Conservation (phyloP, 805 yeast genomes). For the Starmerella stigmatis region DNA sequence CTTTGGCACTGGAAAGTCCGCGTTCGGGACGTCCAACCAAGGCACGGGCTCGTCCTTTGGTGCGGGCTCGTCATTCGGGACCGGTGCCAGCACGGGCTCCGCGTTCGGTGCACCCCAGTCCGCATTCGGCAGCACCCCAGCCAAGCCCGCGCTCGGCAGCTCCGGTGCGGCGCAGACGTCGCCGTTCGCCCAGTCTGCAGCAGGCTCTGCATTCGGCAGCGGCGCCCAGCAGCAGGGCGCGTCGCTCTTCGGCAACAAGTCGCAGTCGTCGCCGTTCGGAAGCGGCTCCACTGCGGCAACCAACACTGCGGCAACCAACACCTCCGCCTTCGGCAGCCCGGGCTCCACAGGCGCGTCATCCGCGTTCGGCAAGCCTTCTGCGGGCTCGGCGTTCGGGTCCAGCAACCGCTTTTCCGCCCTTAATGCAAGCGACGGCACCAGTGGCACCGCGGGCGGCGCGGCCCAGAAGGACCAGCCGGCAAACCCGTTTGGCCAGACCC, state of each 20-base stretch:
- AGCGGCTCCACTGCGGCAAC: background rate
- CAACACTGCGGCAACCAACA: background rate
- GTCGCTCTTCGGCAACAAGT: slow-evolving; percentile 9
- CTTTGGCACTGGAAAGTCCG: slow-evolving; percentile 23
- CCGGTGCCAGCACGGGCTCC: slow-evolving; percentile 10
- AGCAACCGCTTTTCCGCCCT: slow-evolving; percentile 1
- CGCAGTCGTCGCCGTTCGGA: slow-evolving; percentile 8
- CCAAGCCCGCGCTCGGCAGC: slow-evolving; percentile 5
- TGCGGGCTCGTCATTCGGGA: slow-evolving; percentile 21
- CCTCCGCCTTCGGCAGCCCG: slow-evolving; percentile 1
- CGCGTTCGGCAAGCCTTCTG: slow-evolving; percentile 7
- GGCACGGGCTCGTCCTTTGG: slow-evolving; percentile 12
- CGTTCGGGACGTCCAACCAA: slow-evolving; percentile 15
- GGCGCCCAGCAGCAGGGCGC: slow-evolving; percentile 9
- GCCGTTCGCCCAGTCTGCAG: slow-evolving; percentile 6
- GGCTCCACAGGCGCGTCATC: background rate
- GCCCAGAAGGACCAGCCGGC: background rate
- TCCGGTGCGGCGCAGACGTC: slow-evolving; percentile 3
- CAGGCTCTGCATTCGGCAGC: slow-evolving; percentile 2
- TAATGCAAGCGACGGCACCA: background rate
- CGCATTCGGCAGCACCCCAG: background rate
- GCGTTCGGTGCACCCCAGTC: slow-evolving; percentile 2
- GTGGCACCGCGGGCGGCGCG: too few species aligned
- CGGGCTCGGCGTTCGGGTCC: background rate
- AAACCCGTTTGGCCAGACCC: slow-evolving; percentile 5